Base-by-base conservation (phyloP, 257 asterid species). In the Thymus quinquecostatus region DNA sequence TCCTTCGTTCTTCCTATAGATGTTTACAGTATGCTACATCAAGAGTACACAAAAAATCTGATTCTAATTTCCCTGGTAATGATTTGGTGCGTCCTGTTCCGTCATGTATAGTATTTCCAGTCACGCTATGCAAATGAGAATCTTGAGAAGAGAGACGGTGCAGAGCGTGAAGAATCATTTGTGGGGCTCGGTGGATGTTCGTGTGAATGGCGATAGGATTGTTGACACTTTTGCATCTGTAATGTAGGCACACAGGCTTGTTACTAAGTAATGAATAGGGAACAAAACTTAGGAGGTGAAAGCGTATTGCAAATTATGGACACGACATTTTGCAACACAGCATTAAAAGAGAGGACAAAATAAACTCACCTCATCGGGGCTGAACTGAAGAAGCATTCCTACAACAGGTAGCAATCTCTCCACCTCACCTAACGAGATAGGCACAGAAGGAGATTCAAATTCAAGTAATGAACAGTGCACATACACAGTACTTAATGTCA, bases 371-470 rank as follows among this genome's bases (percentile, higher is more conserved):
- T 95, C 99, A 32, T 89, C 98, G 13, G 98, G 99, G 84, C 98
- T 95, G 87, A 92, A 95, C 82, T 95, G 99, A 71, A 95, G 95
- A 60, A 95, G 98, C 97, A 95, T 89, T 68, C 96, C 99, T 54
- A 95, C 75, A 63, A 95, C 99, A 47, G 99, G 98, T 55, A 95
- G 88, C 78, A 95, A 85, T 75, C 98, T 89, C 83, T 88, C 99
- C 73, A 92, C 98, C 83, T 95, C 99, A 86, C 99, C 99, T 92
- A 72, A 70, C 59, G 60, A n/a, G 5, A 65, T 13, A 71, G 50
- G 40, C 58, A 66, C 11, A 45, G 41, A 29, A 60, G 58, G 66
- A 48, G 56, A 30, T 33, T 41, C 38, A 33, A 63, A 54, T 33
- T 41, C 38, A 33, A 63, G 47, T 58, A 36, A 61, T 53, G 4